These are phyloP conservation scores for Torulaspora globosa DNA, from an alignment of 1,139 yeast species.

Conservation along the genomic window DNA sequence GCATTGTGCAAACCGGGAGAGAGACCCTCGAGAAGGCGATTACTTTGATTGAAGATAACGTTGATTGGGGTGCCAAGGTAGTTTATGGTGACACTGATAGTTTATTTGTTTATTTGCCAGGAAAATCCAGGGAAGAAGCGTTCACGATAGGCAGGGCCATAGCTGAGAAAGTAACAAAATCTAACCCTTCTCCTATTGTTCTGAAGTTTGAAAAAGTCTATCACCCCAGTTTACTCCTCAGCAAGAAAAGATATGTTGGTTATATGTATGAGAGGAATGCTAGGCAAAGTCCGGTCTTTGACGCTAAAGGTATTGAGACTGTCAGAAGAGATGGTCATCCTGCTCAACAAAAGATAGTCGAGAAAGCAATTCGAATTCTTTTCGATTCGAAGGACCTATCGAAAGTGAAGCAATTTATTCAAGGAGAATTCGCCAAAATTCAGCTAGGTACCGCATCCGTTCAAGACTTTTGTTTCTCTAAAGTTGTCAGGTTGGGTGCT, in stretches of 20 bases:
- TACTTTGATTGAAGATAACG: constrained; percentile 55
- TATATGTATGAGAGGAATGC: constrained; percentile 59
- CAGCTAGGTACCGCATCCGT: constrained; percentile 57
- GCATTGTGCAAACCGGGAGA: constrained; percentile 86
- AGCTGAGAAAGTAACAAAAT: constrained; percentile 57
- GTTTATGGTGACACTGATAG: constrained; percentile 98
- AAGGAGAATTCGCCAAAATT: constrained; percentile 63
- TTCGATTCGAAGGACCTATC: constrained; percentile 75
- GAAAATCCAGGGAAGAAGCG: constrained; percentile 71
- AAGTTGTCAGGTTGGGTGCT: constrained; percentile 79
- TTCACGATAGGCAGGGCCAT: constrained; percentile 68
- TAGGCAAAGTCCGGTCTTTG: constrained; percentile 64
- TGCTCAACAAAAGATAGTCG: constrained; percentile 81
- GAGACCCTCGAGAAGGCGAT: constrained; percentile 76
- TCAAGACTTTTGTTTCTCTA: constrained; percentile 87
- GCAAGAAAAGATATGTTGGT: constrained; percentile 91
- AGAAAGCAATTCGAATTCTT: constrained; percentile 58
- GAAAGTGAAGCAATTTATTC: constrained; percentile 58
- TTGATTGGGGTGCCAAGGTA: constrained; percentile 79
- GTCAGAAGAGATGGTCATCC: constrained; percentile 92
- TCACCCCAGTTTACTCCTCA: constrained; percentile 74
- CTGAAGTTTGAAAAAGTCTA: constrained; percentile 91
- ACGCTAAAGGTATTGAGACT: constrained; percentile 96
- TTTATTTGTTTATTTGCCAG: constrained; percentile 84
- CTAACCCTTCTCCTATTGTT: constrained; percentile 75